Evolutionary conservation across 2,329 filamentous ascomycete species (phyloP).

Genomic region (Aureobasidium uvarum): DNA sequence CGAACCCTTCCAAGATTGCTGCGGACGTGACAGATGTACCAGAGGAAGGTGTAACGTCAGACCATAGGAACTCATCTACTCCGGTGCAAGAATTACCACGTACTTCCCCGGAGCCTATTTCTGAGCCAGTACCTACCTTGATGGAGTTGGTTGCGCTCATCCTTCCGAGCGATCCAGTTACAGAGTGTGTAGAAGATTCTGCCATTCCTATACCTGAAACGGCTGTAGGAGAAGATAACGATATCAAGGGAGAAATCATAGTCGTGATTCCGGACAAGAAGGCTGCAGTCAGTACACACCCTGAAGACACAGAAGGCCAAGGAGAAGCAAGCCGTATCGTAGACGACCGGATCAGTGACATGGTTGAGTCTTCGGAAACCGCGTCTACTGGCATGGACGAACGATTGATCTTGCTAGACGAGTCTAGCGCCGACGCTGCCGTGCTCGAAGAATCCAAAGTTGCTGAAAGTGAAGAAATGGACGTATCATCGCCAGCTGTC

Average conservation of each 20-base stretch:
- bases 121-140: neutral
- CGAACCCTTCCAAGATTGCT: too few relatives aligned
- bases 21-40: neutral
- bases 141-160: neutral
- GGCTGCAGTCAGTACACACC: neutral
- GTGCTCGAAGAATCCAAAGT: neutral
- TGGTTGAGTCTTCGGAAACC: too few relatives aligned
- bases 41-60: too few relatives aligned
- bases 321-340: too few relatives aligned
- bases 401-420: too few relatives aligned
- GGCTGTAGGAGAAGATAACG: neutral
- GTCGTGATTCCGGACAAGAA: neutral
- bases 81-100: neutral
- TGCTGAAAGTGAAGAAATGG: neutral
- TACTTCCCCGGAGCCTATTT: neutral
- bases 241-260: too few relatives aligned
- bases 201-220: neutral
- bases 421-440: too few relatives aligned
- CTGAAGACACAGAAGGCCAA: neutral
- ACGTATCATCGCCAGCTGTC: neutral
- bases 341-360: too few relatives aligned
- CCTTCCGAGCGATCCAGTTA: neutral
- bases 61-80: neutral
- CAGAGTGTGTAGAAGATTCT: too few relatives aligned
- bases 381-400: too few relatives aligned